Percentiles rank a stretch among this genome's conserved stretches.
Conservation (phyloP, 148 eudicot species). For the Diospyros kaki region DNA sequence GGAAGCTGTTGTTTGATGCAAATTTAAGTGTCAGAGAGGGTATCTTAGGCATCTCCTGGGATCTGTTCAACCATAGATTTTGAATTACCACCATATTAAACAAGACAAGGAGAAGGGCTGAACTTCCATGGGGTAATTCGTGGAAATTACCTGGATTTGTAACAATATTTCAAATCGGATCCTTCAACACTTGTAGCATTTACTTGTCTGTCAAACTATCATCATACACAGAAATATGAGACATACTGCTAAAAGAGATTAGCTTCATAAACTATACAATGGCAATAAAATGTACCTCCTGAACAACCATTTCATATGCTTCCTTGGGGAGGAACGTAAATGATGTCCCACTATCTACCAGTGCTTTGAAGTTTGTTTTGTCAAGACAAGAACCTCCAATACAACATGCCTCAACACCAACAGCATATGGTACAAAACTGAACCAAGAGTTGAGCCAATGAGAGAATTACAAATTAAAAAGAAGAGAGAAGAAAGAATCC, state of each 20-base stretch:
- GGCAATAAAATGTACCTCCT: constrained; percentile 48
- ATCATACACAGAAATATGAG: constrained; percentile 15
- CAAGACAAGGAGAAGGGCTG: not conserved
- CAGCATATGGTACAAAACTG: constrained; percentile 59
- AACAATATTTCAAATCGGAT: constrained; percentile 79
- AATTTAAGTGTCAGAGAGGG: constrained; percentile 62
- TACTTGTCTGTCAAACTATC: constrained; percentile 75
- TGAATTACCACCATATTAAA: not conserved
- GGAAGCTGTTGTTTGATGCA: constrained; percentile 58
- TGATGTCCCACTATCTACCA: constrained; percentile 90
- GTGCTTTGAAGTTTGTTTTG: constrained; percentile 59
- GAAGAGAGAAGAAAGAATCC: constrained; percentile 4
- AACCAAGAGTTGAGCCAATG: constrained; percentile 14
- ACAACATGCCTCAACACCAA: constrained; percentile 75
- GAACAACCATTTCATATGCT: constrained; percentile 52
- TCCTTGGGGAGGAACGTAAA: constrained; percentile 66
- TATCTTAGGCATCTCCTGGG: constrained; percentile 30
- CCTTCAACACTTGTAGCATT: constrained; percentile 61
- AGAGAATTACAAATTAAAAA: not conserved
- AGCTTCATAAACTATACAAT: not conserved
- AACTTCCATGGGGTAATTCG: not conserved
- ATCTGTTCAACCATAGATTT: constrained; percentile 38
- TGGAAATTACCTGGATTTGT: constrained; percentile 56
- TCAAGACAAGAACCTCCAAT: constrained; percentile 70
- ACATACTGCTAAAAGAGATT: not conserved